Evolutionary conservation across 768 basidiomycete species (phyloP).

Genomic region (Collybia mongolica): DNA sequence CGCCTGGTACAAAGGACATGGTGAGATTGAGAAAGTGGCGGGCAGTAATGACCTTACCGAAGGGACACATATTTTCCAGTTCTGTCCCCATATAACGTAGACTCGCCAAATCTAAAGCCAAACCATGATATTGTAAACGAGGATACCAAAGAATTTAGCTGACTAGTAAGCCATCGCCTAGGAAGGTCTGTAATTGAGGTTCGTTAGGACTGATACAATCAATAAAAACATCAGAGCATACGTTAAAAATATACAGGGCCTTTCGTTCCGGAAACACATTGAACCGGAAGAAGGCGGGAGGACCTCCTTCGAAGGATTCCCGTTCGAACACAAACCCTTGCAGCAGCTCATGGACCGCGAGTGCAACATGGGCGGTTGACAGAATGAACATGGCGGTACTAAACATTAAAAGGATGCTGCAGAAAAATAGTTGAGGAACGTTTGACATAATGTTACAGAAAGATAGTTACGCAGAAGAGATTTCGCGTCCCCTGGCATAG

Average conservation of each 20-base stretch:
- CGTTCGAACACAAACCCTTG: slow-evolving; percentile 23
- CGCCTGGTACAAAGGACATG: slow-evolving; percentile 5
- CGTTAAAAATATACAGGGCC: slow-evolving; percentile 27
- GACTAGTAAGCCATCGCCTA: slow-evolving; percentile 24
- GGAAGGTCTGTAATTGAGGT: slow-evolving; percentile 15
- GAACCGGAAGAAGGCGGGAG: slow-evolving; percentile 15
- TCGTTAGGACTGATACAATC: not conserved
- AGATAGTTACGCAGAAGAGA: slow-evolving; percentile 15
- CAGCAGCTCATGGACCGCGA: slow-evolving; percentile 21
- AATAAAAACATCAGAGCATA: slow-evolving; percentile 6
- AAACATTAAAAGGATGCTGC: slow-evolving; percentile 18
- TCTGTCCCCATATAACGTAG: slow-evolving; percentile 23
- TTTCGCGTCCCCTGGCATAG: slow-evolving; percentile 18
- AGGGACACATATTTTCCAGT: slow-evolving; percentile 16
- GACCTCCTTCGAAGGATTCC: slow-evolving; percentile 11
- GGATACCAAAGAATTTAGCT: not conserved
- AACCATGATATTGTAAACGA: not conserved
- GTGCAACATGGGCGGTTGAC: slow-evolving; percentile 23
- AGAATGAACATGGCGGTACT: slow-evolving; percentile 23
- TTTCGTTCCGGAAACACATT: slow-evolving; percentile 26
- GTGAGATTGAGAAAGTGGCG: not conserved
- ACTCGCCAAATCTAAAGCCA: slow-evolving; percentile 23
- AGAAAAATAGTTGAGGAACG: not conserved
- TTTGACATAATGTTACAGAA: no score
- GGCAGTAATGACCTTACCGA: slow-evolving; percentile 14